Conservation (phyloP, 179 eudicot species). For the Dionaea muscipula region DNA sequence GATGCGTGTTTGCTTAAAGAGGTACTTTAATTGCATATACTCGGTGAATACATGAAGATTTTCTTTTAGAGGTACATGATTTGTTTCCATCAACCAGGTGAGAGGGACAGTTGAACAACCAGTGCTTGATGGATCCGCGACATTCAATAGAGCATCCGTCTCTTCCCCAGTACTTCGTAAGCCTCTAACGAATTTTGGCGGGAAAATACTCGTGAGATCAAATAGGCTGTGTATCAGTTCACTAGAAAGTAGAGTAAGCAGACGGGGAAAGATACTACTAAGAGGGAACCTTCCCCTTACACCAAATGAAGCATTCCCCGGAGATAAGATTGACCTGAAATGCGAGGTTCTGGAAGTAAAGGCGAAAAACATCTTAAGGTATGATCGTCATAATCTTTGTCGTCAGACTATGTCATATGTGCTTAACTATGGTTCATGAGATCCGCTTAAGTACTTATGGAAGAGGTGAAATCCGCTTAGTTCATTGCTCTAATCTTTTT, state of each 20-base stretch:
- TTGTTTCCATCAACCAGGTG: conserved; percentile 41
- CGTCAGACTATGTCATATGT: background rate
- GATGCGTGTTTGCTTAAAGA: background rate
- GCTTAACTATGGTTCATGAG: too few relatives aligned
- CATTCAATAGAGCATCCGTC: conserved; percentile 86
- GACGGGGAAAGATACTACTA: conserved; percentile 76
- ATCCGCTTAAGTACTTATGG: too few relatives aligned
- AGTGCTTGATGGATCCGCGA: conserved; percentile 92
- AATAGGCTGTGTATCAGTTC: conserved; percentile 76
- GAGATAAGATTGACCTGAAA: conserved; percentile 90
- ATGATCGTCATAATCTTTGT: conserved; percentile 4
- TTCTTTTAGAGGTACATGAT: conserved; percentile 12
- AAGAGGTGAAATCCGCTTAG: too few relatives aligned
- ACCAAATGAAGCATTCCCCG: conserved; percentile 58
- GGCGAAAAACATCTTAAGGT: conserved; percentile 88
- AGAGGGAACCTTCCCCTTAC: conserved; percentile 88
- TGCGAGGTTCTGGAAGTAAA: conserved; percentile 91
- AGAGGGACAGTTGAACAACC: conserved; percentile 99
- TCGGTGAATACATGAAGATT: background rate
- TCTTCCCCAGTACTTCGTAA: conserved; percentile 92
- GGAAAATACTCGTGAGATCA: conserved; percentile 76
- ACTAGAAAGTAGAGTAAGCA: conserved; percentile 91
- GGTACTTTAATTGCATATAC: background rate
- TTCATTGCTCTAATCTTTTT: too few relatives aligned
- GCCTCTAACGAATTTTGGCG: conserved; percentile 87